These are phyloP conservation scores for Phaeotremella skinneri DNA, from an alignment of 768 basidiomycete genomes.

Conservation along the genomic window DNA sequence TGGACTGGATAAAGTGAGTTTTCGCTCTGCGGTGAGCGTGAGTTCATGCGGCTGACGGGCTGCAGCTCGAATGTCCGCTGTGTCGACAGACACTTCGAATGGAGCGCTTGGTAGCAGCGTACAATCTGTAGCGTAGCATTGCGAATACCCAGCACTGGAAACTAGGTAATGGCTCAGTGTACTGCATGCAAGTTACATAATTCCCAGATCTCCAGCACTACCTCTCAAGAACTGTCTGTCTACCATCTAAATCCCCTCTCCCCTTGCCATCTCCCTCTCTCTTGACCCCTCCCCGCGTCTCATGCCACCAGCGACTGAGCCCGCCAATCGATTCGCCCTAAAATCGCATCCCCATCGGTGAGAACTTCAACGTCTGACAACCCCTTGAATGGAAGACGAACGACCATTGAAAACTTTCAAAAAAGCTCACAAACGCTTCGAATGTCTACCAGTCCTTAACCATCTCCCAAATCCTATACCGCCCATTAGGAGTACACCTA, in stretches of 20 bases:
- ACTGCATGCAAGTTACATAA: no score
- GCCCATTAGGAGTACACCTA: background rate
- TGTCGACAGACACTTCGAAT: conserved; percentile 49
- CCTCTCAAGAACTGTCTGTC: no score
- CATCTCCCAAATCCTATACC: conserved; percentile 1
- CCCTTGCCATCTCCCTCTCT: background rate
- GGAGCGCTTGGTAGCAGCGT: conserved; percentile 48
- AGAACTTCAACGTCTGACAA: background rate
- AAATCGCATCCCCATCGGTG: background rate
- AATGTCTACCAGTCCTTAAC: background rate
- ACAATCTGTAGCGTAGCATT: conserved; percentile 40
- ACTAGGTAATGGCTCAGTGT: no score
- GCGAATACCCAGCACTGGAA: background rate
- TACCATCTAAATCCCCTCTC: background rate
- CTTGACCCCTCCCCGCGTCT: background rate
- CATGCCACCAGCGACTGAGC: background rate
- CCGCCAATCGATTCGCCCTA: background rate
- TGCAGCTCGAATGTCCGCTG: conserved; percentile 50
- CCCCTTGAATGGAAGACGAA: no score
- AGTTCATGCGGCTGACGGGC: background rate
- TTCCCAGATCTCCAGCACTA: no score
- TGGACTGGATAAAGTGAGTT: conserved; percentile 49
- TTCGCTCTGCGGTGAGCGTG: background rate
- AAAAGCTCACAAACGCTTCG: background rate
- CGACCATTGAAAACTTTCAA: background rate